A percentile compares a stretch with the other conserved stretches of the same genome.
phyloP scores from a whole-genome alignment of 2,329 filamentous ascomycete species.

The Pseudovirgaria hyperparasitica region DNA sequence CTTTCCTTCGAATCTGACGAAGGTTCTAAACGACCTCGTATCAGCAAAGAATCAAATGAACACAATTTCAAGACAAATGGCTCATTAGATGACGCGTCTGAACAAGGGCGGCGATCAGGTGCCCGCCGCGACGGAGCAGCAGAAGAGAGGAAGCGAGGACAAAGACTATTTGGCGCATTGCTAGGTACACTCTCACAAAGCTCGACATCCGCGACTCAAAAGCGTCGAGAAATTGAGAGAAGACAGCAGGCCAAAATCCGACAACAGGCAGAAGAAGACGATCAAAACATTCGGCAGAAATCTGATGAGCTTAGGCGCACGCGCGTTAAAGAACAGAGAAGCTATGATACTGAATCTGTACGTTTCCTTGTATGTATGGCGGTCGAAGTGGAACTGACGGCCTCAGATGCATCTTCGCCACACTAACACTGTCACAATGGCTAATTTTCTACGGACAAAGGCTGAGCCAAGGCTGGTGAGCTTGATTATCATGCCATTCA shows the following conservation, averaged over 20 bases:
- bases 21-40: slow-evolving; percentile 39
- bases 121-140: slow-evolving; percentile 26
- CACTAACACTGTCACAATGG: slow-evolving; percentile 55
- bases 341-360: slow-evolving; percentile 67
- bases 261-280: slow-evolving; percentile 58
- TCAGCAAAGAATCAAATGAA: slow-evolving; percentile 24
- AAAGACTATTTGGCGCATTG: slow-evolving; percentile 73
- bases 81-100: slow-evolving; percentile 5
- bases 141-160: slow-evolving; percentile 75
- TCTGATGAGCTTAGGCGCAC: slow-evolving; percentile 47
- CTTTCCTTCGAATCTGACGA: slow-evolving; percentile 40
- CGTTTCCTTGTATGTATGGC: slow-evolving; percentile 21
- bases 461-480: slow-evolving; percentile 62
- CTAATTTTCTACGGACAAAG: slow-evolving; percentile 61
- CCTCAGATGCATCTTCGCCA: slow-evolving; percentile 63
- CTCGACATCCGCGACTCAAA: slow-evolving; percentile 45
- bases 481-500: slow-evolving; percentile 7
- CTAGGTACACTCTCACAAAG: slow-evolving; percentile 68
- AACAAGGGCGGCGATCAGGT: slow-evolving; percentile 5
- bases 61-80: slow-evolving; percentile 10
- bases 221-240: slow-evolving; percentile 69
- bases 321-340: slow-evolving; percentile 56
- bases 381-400: slow-evolving; percentile 9
- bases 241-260: slow-evolving; percentile 66
- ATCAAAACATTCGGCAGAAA: slow-evolving; percentile 52